Evolutionary conservation across 257 asterid species (phyloP), one percentile per base, ranked within the genome.

Genomic region (Fraxinus quadrangulata): DNA sequence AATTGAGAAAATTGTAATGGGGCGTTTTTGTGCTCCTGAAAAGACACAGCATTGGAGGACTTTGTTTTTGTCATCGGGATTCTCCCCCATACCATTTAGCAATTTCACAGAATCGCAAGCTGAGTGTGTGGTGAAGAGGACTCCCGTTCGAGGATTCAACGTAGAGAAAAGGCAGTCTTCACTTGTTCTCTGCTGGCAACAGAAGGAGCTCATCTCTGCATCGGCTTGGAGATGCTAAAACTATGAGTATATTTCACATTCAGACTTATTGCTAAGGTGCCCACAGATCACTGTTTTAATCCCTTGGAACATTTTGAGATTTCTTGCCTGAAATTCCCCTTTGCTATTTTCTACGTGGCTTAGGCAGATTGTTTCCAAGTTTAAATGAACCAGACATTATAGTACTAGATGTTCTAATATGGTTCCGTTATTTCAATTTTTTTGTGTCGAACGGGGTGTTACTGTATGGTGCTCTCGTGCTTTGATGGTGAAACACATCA

Each of bases 161-260:
- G 92, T 96, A 10, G 99, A 96, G 88, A 96, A 92, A 89, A 87
- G 98, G 76, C 99, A 96, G 75, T 89, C 92, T 23, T 89, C 97
- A 4, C 97, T 96, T 10, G 96, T 94, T 67, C 97, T 96, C 23
- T 92, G 97, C 77, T 96, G 99, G 99, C 97, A 96, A 73, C 77
- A 91, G 67, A 93, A 96, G 95, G 99, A 96, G 88, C 92, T 96
- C 51, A 81, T 96, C 76, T 96, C 99, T 14, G 97, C 92, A 59
- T 90, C 97, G 6, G 99, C 98, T 78, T 96, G 99, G 99, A 91
- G 97, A 82, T 92, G 97, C 91, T 96, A 74, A 89, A 67, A 63
- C 19, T 63, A 76, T 47, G 72, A 65, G 81, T 73, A 71, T 85
- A 78, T 73, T 49, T 51, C 59, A 26, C 76, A 51, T 69, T 77